Evolutionary conservation across 2,329 filamentous ascomycete species (phyloP), one percentile per base, ranked within the genome.

Genomic region (Aplosporella prunicola): DNA sequence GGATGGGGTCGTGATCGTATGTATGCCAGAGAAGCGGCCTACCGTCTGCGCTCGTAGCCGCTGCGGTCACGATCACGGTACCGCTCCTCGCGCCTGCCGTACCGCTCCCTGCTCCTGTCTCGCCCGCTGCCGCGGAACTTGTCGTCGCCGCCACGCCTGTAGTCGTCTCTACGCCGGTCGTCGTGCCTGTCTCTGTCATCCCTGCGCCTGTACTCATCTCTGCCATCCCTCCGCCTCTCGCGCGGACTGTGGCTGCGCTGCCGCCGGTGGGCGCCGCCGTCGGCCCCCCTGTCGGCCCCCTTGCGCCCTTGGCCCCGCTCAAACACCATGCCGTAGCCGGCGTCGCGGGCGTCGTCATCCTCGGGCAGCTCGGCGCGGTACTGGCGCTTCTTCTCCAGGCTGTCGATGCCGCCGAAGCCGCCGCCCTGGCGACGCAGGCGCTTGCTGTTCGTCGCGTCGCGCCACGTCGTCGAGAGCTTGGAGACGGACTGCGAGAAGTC

Each of bases 401-500:
- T 80, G 40, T 79, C 76, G 20, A 96, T 84, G 41, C 91, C 91
- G 47, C 91, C 91, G 67, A 93, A 98, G 5, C 91, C 91, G 36
- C 85, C 86, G 20, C 69, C 69, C 58, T 52, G 69, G 58, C 58
- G 72, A 50, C 60, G 67, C 64, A 66, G 64, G 31, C 89, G 74
- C 64, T 93, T 95, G 26, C 72, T 74, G 53, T 93, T 93, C 14
- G 88, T 86, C 27, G 80, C 80, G 43, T 77, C 81, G 44, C 91
- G 75, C 91, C 91, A 98, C 11, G 80, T 79, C 45, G 93, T 85
- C 30, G 86, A 91, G 6, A 98, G 65, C 55, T 86, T 89, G 44
- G 75, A 78, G 9, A 82, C 91, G 56, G 86, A 94, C 64, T 98
- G 91, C 9, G 88, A 95, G 61, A 98, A 98, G 63, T 98, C 91